phyloP scores from a whole-genome alignment of 768 basidiomycete species.

The Pisolithus microcarpus region DNA sequence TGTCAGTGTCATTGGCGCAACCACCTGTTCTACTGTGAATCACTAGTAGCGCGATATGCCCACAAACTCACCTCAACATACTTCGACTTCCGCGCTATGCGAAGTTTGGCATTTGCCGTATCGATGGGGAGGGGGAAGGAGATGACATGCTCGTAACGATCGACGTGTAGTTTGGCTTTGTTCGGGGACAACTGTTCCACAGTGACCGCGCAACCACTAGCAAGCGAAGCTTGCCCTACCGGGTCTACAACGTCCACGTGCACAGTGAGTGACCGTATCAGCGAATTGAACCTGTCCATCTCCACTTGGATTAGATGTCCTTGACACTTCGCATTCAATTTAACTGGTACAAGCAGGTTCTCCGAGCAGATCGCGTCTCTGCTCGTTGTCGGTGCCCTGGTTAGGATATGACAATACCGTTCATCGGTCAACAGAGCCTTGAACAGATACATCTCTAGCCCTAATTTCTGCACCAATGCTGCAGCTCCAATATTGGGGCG shows the following conservation, averaged over 20 bases:
- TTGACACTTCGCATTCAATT: conserved; percentile 10
- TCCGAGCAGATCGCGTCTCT: conserved; percentile 5
- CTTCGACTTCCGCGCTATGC: conserved; percentile 48
- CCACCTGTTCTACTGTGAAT: conserved; percentile 16
- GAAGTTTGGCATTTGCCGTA: conserved; percentile 29
- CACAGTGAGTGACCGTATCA: conserved; percentile 12
- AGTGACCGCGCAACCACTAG: conserved; percentile 13
- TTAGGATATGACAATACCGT: conserved; percentile 17
- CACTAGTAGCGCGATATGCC: background rate
- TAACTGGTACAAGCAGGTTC: background rate
- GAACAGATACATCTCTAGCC: conserved; percentile 13
- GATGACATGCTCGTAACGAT: conserved; percentile 20
- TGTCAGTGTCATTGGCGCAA: conserved; percentile 11
- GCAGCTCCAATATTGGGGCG: conserved; percentile 7
- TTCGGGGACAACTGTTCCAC: conserved; percentile 8
- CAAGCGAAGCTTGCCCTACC: conserved; percentile 10
- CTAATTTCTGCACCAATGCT: background rate
- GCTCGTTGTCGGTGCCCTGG: conserved; percentile 11
- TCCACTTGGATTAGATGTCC: conserved; percentile 9
- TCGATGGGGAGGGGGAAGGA: conserved; percentile 40
- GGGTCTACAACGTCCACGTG: conserved; percentile 19
- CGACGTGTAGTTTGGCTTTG: conserved; percentile 7
- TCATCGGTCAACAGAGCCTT: conserved; percentile 12
- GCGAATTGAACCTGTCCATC: conserved; percentile 11
- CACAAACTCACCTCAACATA: conserved; percentile 33